Base-by-base conservation (phyloP, 345 rosid species). In the Litchi chinensis region DNA sequence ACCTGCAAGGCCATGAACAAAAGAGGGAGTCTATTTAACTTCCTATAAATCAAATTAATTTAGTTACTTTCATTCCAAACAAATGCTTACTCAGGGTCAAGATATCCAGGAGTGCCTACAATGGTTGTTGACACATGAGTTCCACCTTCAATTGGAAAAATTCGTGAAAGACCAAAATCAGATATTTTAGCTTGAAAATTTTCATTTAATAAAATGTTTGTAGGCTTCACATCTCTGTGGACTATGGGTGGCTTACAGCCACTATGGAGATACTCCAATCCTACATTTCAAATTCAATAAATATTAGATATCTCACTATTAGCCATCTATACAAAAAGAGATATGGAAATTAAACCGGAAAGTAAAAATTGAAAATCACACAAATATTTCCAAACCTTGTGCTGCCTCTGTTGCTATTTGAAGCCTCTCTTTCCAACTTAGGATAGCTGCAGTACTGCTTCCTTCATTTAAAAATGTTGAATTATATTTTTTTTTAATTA, bases 31-130 rank as follows among this genome's bases (percentile, higher is more conserved):
- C 28, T 0, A 7, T 4, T 65, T 1, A 65, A 32, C 8, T 32
- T 13, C 7, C 0, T 24, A 1, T 10, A 65, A 8, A 24, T 56
- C 2, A 18, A 57, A 57, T 16, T 19, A 57, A 57, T 16, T 19
- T 13, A 56, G 62, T 56, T 56, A 15, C 62, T 3, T 18, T 19
- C 21, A 56, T 16, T 56, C 6, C 2, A n/a, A 0, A 24, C 0
- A n/a, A 5, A 10, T 65, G 24, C 48, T 50, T 78, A 74, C 82
- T 74, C 75, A 9, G 83, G 83, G 52, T 83, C 84, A 16, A 86
- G 71, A 63, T 88, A 86, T 10, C 91, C 92, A 28, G 84, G 73
- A 2, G 93, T 91, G 44, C 93, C 91, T 26, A 85, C 84, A 59
- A 84, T 80, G 6, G 50, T 8, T 37, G 91, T 86, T 6, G 88